A percentile compares a stretch with the other conserved stretches of the same genome.
Conservation (phyloP, 306 rosid species). For the Adenanthera pavonina region DNA sequence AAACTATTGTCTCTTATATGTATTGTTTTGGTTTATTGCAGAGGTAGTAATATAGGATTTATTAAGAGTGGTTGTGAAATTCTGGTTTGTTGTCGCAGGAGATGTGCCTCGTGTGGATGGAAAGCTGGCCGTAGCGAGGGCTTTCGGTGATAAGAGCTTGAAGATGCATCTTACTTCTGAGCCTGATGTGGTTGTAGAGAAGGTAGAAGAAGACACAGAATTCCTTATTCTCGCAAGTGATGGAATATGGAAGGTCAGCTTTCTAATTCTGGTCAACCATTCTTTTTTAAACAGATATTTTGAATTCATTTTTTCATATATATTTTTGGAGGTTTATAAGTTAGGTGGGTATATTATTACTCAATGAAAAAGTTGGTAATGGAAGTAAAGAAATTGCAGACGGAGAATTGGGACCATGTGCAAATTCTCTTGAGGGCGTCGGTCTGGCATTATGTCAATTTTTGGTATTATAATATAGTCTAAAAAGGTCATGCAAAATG, state of each 20-base stretch:
- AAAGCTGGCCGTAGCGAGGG: conserved; percentile 71
- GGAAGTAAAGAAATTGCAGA: background rate
- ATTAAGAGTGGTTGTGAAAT: conserved; percentile 12
- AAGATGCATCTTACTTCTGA: conserved; percentile 71
- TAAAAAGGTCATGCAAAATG: no score
- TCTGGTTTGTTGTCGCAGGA: conserved; percentile 48
- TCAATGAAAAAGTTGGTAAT: background rate
- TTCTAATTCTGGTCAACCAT: background rate
- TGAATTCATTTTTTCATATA: background rate
- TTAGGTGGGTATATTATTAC: background rate
- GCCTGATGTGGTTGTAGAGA: conserved; percentile 50
- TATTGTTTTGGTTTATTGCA: background rate
- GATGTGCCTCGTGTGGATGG: conserved; percentile 79
- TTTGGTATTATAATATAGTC: no score
- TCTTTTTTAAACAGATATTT: background rate
- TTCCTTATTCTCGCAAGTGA: conserved; percentile 69
- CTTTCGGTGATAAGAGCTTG: conserved; percentile 71
- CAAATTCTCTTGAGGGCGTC: no score
- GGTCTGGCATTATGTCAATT: no score
- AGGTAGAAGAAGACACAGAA: conserved; percentile 49
- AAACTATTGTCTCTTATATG: background rate
- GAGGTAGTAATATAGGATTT: background rate
- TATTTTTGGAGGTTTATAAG: background rate
- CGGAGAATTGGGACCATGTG: no score
- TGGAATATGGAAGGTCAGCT: conserved; percentile 71